phyloP scores from a whole-genome alignment of 2,329 filamentous ascomycete species.

The Ilyonectria destructans region DNA sequence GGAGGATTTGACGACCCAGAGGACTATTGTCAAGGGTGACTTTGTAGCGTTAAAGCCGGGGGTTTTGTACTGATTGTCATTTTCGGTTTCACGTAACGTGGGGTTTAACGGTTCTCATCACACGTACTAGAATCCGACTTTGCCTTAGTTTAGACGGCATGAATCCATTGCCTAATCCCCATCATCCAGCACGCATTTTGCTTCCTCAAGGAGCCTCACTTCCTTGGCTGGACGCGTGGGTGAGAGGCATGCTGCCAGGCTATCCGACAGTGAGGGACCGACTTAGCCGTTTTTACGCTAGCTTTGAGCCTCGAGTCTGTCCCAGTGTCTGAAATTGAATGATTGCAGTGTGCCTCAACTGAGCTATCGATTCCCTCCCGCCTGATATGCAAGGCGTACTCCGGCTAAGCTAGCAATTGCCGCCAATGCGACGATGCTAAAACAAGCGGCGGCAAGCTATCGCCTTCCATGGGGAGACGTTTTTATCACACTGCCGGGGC shows the following conservation, averaged over 20 bases:
- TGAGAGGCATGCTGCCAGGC: background rate
- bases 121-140: background rate
- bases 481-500: background rate
- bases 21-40: conserved; percentile 31
- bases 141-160: background rate
- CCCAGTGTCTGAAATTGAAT: background rate
- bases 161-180: background rate
- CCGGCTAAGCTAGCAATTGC: background rate
- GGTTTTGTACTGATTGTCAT: background rate
- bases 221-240: background rate
- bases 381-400: background rate
- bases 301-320: background rate
- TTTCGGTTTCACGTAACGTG: background rate
- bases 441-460: background rate
- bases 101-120: background rate
- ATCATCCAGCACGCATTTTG: background rate
- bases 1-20: conserved; percentile 28
- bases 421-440: background rate
- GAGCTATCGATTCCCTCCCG: background rate
- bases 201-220: background rate
- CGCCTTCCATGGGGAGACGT: background rate
- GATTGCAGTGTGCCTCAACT: background rate
- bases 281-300: background rate
- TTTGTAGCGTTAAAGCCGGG: conserved; percentile 22
- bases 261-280: background rate